phyloP scores from a whole-genome alignment of 352 stramenopile genomes.

The Halophytophthora batemanensis region DNA sequence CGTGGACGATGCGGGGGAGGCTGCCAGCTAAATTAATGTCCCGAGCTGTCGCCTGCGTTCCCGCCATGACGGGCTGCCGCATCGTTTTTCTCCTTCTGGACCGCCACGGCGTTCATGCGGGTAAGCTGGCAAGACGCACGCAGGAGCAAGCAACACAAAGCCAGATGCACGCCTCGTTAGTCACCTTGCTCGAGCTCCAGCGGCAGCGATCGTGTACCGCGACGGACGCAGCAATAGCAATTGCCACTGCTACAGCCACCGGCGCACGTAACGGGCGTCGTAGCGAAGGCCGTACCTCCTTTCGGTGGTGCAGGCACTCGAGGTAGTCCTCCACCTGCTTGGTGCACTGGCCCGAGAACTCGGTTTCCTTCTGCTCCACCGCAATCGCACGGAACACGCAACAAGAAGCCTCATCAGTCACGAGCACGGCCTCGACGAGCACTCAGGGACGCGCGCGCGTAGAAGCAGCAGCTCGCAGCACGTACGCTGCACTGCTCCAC shows the following conservation, averaged over 20 bases:
- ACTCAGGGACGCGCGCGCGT: constrained; percentile 9
- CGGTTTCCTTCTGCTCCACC: constrained; percentile 68
- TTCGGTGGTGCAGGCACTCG: constrained; percentile 94
- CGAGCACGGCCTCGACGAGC: neutral
- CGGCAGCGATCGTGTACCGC: too few species aligned
- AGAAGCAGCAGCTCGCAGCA: constrained; percentile 27
- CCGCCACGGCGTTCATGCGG: constrained; percentile 80
- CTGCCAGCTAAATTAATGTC: constrained; percentile 35
- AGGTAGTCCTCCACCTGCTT: constrained; percentile 93
- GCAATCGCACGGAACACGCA: constrained; percentile 10
- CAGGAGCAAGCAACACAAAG: constrained; percentile 1
- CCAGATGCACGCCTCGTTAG: neutral
- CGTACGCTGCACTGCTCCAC: constrained; percentile 94
- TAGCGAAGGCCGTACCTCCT: constrained; percentile 67
- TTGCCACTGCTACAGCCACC: neutral
- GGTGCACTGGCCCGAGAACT: constrained; percentile 73
- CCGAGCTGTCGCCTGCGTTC: constrained; percentile 37
- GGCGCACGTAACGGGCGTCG: neutral
- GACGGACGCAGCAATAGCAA: too few species aligned
- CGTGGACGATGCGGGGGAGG: too few species aligned
- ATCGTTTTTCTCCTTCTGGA: constrained; percentile 76
- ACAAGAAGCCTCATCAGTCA: constrained; percentile 13
- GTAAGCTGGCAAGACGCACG: constrained; percentile 41
- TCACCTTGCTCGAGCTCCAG: too few species aligned
- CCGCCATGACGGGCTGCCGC: constrained; percentile 40